Evolutionary conservation across 148 eudicot genomes (phyloP).

Genomic region (Silene latifolia): DNA sequence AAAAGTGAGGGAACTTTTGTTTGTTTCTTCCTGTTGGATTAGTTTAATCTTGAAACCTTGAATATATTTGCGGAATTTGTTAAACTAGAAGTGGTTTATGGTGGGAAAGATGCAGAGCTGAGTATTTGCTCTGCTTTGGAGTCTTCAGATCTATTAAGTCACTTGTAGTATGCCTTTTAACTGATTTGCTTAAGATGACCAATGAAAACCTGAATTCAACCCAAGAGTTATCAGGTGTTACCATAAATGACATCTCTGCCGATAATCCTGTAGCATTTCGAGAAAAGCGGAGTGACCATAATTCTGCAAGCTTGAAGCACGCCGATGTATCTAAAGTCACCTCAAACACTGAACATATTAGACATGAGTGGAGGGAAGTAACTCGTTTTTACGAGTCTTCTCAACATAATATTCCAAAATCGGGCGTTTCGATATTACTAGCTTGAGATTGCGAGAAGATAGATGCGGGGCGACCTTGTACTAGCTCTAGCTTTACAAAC

Average conservation of each 20-base stretch:
- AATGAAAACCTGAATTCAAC: constrained; percentile 47
- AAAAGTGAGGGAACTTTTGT: too few species aligned
- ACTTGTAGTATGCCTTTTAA: constrained; percentile 64
- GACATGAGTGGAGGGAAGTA: constrained; percentile 34
- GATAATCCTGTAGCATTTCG: constrained; percentile 31
- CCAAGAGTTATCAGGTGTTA: constrained; percentile 58
- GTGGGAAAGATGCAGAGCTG: constrained; percentile 14
- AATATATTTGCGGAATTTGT: constrained; percentile 22
- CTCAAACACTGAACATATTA: constrained; percentile 24
- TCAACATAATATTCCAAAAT: constrained; percentile 37
- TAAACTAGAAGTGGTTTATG: constrained; percentile 12
- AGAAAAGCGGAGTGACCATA: constrained; percentile 35
- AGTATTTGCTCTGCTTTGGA: constrained; percentile 15
- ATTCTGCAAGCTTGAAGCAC: constrained; percentile 24
- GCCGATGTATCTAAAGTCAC: constrained; percentile 32
- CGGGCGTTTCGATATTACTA: constrained; percentile 42
- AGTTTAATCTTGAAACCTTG: neutral
- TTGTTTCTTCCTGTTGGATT: neutral
- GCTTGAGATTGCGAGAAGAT: constrained; percentile 40
- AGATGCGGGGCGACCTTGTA: constrained; percentile 35
- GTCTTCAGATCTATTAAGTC: constrained; percentile 15
- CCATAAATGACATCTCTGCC: constrained; percentile 39
- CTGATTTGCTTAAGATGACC: constrained; percentile 49
- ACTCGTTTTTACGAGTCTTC: constrained; percentile 28
- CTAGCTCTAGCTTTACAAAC: constrained; percentile 50